These are phyloP conservation scores for Periconia digitata DNA, from an alignment of 2,329 filamentous ascomycete genomes.

Conservation along the genomic window DNA sequence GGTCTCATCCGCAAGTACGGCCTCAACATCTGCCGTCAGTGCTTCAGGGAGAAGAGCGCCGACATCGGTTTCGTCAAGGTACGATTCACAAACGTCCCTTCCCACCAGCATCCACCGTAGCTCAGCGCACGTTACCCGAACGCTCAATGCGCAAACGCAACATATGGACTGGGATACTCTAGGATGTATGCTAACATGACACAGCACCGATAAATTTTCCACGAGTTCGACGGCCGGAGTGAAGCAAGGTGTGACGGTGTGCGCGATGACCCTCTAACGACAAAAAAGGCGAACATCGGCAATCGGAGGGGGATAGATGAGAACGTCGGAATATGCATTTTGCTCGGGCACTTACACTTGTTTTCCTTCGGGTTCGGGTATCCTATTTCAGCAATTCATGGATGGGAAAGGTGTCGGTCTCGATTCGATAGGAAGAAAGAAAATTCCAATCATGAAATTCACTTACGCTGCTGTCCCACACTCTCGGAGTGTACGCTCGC, in stretches of 20 bases:
- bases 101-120: background rate
- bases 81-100: slow-evolving; percentile 22
- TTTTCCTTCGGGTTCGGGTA: slow-evolving; percentile 8
- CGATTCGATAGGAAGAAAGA: slow-evolving; percentile 13
- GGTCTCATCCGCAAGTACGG: slow-evolving; percentile 99
- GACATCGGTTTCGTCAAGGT: slow-evolving; percentile 73
- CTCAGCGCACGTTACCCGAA: background rate
- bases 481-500: no score
- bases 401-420: slow-evolving; percentile 12
- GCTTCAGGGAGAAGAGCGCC: slow-evolving; percentile 68
- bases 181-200: slow-evolving; percentile 11
- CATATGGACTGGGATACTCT: background rate
- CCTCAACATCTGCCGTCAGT: slow-evolving; percentile 77
- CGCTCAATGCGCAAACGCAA: background rate
- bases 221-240: slow-evolving; percentile 26
- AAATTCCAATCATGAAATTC: slow-evolving; percentile 17
- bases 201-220: slow-evolving; percentile 38
- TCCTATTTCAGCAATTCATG: slow-evolving; percentile 9
- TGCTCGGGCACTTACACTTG: slow-evolving; percentile 11
- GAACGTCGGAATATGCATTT: slow-evolving; percentile 6
- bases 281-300: slow-evolving; percentile 5
- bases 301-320: slow-evolving; percentile 2
- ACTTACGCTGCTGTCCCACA: background rate
- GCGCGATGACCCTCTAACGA: slow-evolving; percentile 33
- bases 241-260: slow-evolving; percentile 27